phyloP scores from a whole-genome alignment of 2,329 filamentous ascomycete genomes.

The Diaporthe ampelina region DNA sequence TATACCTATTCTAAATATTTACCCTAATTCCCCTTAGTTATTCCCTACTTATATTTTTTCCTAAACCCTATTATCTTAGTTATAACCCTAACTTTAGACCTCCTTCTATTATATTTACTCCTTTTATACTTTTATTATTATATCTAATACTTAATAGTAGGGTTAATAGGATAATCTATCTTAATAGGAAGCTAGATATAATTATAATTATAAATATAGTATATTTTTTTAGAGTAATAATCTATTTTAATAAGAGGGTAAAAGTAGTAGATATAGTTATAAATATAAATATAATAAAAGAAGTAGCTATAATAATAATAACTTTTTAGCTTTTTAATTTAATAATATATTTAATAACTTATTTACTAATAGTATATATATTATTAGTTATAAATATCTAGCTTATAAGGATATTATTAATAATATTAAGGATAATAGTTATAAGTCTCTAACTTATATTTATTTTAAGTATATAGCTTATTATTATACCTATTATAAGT shows the following conservation, averaged over 20 bases:
- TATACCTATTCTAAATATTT: background rate
- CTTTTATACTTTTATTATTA: background rate
- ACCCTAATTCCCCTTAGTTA: background rate
- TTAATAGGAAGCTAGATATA: too few species aligned
- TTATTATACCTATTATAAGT: background rate
- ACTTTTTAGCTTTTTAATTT: background rate
- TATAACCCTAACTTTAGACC: background rate
- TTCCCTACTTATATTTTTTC: background rate
- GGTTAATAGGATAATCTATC: too few species aligned
- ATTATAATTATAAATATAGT: too few species aligned
- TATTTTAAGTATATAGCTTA: background rate
- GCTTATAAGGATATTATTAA: background rate
- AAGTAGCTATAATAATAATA: background rate
- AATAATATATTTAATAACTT: background rate
- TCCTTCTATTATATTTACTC: background rate
- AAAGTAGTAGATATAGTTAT: background rate
- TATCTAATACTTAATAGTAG: background rate
- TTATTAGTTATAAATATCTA: background rate
- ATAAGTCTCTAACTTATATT: background rate
- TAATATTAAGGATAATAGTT: background rate
- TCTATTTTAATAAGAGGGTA: background rate
- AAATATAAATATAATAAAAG: background rate
- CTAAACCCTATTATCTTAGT: too few species aligned
- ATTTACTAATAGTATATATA: background rate
- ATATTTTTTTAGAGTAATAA: too few species aligned